Base-by-base conservation (phyloP, 2,329 filamentous ascomycete species). In the Penicillium sp. region DNA sequence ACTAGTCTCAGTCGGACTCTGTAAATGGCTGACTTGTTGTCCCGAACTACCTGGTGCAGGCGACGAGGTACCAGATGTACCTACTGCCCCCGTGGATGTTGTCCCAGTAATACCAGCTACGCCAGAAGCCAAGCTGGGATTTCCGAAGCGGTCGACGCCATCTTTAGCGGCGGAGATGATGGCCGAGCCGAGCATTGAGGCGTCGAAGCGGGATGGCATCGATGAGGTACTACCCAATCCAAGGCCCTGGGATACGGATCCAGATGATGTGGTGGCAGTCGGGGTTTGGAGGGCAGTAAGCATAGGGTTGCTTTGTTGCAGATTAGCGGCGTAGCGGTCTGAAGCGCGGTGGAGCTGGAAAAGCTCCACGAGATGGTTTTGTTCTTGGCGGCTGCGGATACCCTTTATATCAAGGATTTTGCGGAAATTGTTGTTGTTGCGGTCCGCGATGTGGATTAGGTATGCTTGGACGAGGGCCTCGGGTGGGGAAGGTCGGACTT, bases 401-500 rank as follows among this genome's bases (percentile, higher is more conserved):
- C 95, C 95, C 75, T 99, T 99, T 61, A 99, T 83, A 50, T 99
- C 95, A 46, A 99, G 86, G 58, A 99, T 90, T 78, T 97, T 98
- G 71, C 88, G 88, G 84, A 99, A 99, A 77, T 99, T 99, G 68
- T 86, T 85, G 72, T 98, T 95, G 62, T 90, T 96, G 55, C 90
- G 88, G 79, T 99, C 95, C 64, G 87, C 92, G 63, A 99, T 95
- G 77, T 98, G 95, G 74, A 98, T 96, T 33, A 99, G 87, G 73
- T 99, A 99, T 33, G 95, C 95, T 78, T 98, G 93, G 0, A 99
- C 93, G 3, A 99, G 85, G 2, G 91, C 93, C 79, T 99, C 95
- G 0, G 93, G 90, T 0, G 95, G 95, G 4, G 90, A 90, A 2
- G 93, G 87, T 27, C 91, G 91, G 48, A 99, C 93, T 80, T 99